Conservation (phyloP, 2,329 filamentous ascomycete genomes). For the Sarocladium strictum region DNA sequence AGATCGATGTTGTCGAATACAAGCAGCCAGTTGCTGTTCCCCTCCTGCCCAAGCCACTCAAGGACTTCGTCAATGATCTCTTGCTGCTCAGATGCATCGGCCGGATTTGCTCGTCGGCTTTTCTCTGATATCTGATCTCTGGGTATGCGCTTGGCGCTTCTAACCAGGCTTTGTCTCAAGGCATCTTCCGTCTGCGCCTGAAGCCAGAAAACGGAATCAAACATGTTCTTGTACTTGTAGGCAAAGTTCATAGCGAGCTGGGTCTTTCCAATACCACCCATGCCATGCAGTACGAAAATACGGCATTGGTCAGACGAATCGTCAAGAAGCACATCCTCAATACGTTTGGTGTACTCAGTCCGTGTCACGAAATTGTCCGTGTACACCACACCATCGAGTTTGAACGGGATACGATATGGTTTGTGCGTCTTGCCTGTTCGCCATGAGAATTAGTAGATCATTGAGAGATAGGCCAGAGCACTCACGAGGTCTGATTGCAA, state of each 20-base stretch:
- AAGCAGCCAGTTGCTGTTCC: constrained; percentile 25
- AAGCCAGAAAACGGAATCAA: constrained; percentile 26
- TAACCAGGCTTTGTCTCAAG: constrained; percentile 21
- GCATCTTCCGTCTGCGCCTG: constrained; percentile 22
- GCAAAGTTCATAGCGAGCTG: neutral
- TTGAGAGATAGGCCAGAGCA: too few species aligned
- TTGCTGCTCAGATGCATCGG: constrained; percentile 15
- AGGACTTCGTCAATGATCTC: constrained; percentile 17
- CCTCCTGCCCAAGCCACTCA: constrained; percentile 18
- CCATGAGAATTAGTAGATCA: too few species aligned
- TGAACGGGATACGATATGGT: too few species aligned
- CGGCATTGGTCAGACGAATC: neutral
- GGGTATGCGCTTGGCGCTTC: constrained; percentile 16
- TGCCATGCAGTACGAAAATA: neutral
- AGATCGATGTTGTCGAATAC: constrained; percentile 28
- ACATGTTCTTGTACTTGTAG: constrained; percentile 10
- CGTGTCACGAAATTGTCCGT: constrained; percentile 54
- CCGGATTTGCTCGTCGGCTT: neutral
- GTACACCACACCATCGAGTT: too few species aligned
- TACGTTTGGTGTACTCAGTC: constrained; percentile 16
- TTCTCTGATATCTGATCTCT: constrained; percentile 8
- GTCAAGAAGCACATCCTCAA: neutral
- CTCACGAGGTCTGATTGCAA: too few species aligned
- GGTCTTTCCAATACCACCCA: constrained; percentile 6
- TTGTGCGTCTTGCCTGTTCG: too few species aligned